Evolutionary conservation across 371 early-diverging fungal genomes (phyloP).

Genomic region (Mucor velutinosus): DNA sequence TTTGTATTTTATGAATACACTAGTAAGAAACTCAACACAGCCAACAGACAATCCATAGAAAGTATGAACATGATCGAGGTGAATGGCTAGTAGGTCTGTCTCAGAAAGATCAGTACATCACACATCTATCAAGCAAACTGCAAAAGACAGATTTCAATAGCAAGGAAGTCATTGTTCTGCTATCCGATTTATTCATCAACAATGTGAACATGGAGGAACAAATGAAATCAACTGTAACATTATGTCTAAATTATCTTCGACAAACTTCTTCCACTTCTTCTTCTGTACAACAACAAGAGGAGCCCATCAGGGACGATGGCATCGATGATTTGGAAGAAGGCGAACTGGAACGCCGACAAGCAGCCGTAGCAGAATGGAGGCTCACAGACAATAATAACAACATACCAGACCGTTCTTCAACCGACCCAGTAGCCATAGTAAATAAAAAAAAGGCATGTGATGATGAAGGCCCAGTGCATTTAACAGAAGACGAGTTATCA

Average conservation of each 20-base stretch:
- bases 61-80: slow-evolving; percentile 59
- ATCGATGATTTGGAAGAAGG: slow-evolving; percentile 46
- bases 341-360: slow-evolving; percentile 46
- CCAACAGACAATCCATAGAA: slow-evolving; percentile 49
- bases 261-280: slow-evolving; percentile 19
- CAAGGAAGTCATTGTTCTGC: slow-evolving; percentile 53
- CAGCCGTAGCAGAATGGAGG: slow-evolving; percentile 40
- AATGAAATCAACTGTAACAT: slow-evolving; percentile 33
- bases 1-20: neutral
- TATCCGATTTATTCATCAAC: slow-evolving; percentile 41
- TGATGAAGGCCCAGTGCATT: slow-evolving; percentile 25
- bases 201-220: slow-evolving; percentile 18
- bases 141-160: slow-evolving; percentile 54
- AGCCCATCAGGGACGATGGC: neutral
- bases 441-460: slow-evolving; percentile 17
- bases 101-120: slow-evolving; percentile 60
- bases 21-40: neutral
- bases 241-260: slow-evolving; percentile 52
- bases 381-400: slow-evolving; percentile 12
- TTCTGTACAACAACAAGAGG: neutral
- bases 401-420: slow-evolving; percentile 22
- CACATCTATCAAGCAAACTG: slow-evolving; percentile 51
- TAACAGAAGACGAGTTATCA: neutral
- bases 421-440: neutral
- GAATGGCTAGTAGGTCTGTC: slow-evolving; percentile 58